Conservation (phyloP, 257 asterid species). For the Salvia hispanica region DNA sequence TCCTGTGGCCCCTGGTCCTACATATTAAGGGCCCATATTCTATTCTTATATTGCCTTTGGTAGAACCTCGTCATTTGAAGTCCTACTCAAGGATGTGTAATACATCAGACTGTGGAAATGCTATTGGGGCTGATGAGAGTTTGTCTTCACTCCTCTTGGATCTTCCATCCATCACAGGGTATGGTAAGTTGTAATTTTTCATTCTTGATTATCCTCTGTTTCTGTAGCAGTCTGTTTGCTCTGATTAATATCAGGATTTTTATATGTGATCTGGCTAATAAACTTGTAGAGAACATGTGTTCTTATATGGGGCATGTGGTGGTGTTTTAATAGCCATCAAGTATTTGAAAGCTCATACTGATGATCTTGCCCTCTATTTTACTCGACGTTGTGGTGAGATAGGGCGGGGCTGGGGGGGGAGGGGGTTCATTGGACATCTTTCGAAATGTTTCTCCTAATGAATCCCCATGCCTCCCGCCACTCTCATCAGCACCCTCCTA, state of each 20-base stretch:
- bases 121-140: slow-evolving; percentile 70
- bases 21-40: slow-evolving; percentile 71
- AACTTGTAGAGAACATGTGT: neutral
- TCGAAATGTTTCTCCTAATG: slow-evolving; percentile 1
- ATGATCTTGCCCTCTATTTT: slow-evolving; percentile 23
- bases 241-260: neutral
- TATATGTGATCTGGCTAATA: slow-evolving; percentile 3
- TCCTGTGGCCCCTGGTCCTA: slow-evolving; percentile 82
- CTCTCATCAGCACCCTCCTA: slow-evolving; percentile 4
- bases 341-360: slow-evolving; percentile 24
- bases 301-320: neutral
- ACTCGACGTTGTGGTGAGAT: slow-evolving; percentile 10
- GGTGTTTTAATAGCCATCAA: slow-evolving; percentile 3
- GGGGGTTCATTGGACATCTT: slow-evolving; percentile 21
- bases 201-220: slow-evolving; percentile 23
- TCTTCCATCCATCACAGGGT: slow-evolving; percentile 99
- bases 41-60: slow-evolving; percentile 77
- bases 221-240: slow-evolving; percentile 14
- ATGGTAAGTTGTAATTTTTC: slow-evolving; percentile 59
- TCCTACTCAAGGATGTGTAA: slow-evolving; percentile 71
- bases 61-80: slow-evolving; percentile 78
- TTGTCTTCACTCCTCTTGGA: slow-evolving; percentile 72
- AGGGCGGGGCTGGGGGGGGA: too few species aligned
- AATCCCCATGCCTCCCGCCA: neutral
- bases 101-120: slow-evolving; percentile 75